Evolutionary conservation across 2,329 filamentous ascomycete genomes (phyloP).

Genomic region (Claviceps lovelessii): DNA sequence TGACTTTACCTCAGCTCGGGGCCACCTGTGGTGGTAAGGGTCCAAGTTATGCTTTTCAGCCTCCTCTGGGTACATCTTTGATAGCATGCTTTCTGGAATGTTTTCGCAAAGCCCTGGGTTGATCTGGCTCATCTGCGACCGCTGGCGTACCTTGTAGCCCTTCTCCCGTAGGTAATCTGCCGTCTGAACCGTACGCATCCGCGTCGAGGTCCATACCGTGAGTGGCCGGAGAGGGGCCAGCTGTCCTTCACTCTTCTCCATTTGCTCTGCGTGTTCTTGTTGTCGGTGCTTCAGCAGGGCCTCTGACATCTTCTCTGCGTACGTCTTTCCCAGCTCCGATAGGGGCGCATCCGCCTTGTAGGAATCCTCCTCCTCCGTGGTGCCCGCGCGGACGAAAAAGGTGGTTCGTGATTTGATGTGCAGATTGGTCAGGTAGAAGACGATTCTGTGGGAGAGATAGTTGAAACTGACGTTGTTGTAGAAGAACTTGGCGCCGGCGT

Average conservation of each 20-base stretch:
- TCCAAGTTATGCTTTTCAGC: conserved; percentile 85
- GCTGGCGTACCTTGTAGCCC: conserved; percentile 77
- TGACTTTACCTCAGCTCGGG: conserved; percentile 62
- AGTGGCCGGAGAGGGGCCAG: conserved; percentile 62
- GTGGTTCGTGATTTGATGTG: conserved; percentile 93
- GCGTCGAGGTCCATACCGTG: conserved; percentile 88
- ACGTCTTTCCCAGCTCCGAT: conserved; percentile 64
- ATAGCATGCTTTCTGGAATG: conserved; percentile 71
- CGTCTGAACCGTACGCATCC: conserved; percentile 81
- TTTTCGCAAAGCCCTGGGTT: conserved; percentile 95
- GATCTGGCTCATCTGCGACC: conserved; percentile 92
- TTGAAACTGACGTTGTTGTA: conserved; percentile 97
- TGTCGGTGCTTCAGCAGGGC: conserved; percentile 71
- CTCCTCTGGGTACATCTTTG: conserved; percentile 74
- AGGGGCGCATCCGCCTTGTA: conserved; percentile 85
- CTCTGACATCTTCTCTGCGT: conserved; percentile 75
- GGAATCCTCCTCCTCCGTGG: conserved; percentile 73
- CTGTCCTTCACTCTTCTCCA: conserved; percentile 47
- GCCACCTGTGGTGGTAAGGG: conserved; percentile 94
- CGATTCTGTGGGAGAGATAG: conserved; percentile 90
- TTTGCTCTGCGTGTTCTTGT: conserved; percentile 57
- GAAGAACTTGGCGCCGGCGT: conserved; percentile 80
- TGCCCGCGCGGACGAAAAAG: conserved; percentile 81
- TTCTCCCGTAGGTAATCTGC: conserved; percentile 63
- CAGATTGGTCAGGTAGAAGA: conserved; percentile 94